Percentiles rank a stretch among this genome's conserved stretches.
Conservation (phyloP, 2,329 filamentous ascomycete genomes). For the Talaromyces piceae region DNA sequence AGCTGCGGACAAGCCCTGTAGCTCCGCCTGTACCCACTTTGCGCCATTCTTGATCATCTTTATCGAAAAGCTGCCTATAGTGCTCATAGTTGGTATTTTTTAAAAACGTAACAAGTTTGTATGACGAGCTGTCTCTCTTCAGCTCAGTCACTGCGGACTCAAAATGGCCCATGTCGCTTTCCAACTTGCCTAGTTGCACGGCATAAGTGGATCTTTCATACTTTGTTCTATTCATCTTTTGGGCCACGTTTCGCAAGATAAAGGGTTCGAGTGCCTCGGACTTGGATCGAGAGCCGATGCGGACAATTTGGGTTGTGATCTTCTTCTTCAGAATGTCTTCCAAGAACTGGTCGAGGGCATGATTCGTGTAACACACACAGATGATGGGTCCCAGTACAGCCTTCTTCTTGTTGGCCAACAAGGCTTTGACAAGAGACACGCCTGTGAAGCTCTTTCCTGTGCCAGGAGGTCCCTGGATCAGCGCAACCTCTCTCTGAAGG, state of each 20-base stretch:
- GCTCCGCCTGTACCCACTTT: neutral
- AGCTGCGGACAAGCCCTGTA: neutral
- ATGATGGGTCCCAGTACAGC: constrained; percentile 41
- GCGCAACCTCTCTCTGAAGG: constrained; percentile 46
- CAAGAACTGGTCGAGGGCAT: constrained; percentile 52
- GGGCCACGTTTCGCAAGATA: constrained; percentile 40
- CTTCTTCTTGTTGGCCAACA: constrained; percentile 23
- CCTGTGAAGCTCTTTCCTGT: constrained; percentile 62
- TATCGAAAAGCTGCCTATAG: constrained; percentile 6
- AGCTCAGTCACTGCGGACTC: neutral
- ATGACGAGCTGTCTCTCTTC: neutral
- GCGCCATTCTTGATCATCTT: neutral
- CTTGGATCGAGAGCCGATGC: constrained; percentile 51
- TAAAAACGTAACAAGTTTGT: neutral
- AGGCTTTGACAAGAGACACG: constrained; percentile 48
- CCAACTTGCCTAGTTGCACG: neutral
- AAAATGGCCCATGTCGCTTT: no score
- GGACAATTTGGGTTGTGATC: constrained; percentile 43
- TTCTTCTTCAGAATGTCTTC: constrained; percentile 46
- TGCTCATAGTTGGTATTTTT: neutral
- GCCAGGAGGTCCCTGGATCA: constrained; percentile 64
- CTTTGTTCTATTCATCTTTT: neutral
- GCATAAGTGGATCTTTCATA: neutral
- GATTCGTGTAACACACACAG: constrained; percentile 45
- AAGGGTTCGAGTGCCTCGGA: constrained; percentile 44